Conservation (phyloP, 352 stramenopile species). For the Phytopythium sindhum region DNA sequence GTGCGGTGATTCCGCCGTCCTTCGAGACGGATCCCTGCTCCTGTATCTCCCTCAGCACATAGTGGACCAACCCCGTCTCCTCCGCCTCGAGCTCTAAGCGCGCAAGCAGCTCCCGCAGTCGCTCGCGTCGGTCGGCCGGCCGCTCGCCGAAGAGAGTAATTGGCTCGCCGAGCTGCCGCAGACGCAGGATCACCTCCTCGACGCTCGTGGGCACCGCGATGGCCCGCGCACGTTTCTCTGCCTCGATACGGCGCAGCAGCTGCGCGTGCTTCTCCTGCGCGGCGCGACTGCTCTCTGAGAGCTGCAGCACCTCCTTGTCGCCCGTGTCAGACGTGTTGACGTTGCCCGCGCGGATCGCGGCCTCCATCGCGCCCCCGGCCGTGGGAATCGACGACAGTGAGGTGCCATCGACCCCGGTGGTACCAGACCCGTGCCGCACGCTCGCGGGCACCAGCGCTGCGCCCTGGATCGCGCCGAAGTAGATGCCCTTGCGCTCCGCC, state of each 20-base stretch:
- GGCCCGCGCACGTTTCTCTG: slow-evolving; percentile 85
- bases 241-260: slow-evolving; percentile 85
- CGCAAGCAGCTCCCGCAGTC: slow-evolving; percentile 89
- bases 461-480: slow-evolving; percentile 70
- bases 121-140: slow-evolving; percentile 91
- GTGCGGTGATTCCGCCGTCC: slow-evolving; percentile 5
- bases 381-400: slow-evolving; percentile 10
- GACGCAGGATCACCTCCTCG: slow-evolving; percentile 85
- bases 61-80: slow-evolving; percentile 55
- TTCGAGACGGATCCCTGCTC: slow-evolving; percentile 18
- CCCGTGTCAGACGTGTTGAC: slow-evolving; percentile 75
- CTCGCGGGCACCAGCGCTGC: slow-evolving; percentile 39
- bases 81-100: slow-evolving; percentile 69
- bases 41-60: slow-evolving; percentile 54
- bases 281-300: slow-evolving; percentile 76
- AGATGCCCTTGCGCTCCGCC: slow-evolving; percentile 76
- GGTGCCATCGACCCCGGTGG: neutral
- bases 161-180: slow-evolving; percentile 90
- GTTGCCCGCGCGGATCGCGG: slow-evolving; percentile 73
- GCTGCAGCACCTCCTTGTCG: slow-evolving; percentile 80
- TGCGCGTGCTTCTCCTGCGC: slow-evolving; percentile 89
- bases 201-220: slow-evolving; percentile 93
- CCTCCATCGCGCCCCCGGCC: slow-evolving; percentile 45
- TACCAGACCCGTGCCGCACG: slow-evolving; percentile 17
- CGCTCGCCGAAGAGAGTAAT: slow-evolving; percentile 96